phyloP scores from a whole-genome alignment of 768 basidiomycete genomes.

The Naganishia friedmannii region DNA sequence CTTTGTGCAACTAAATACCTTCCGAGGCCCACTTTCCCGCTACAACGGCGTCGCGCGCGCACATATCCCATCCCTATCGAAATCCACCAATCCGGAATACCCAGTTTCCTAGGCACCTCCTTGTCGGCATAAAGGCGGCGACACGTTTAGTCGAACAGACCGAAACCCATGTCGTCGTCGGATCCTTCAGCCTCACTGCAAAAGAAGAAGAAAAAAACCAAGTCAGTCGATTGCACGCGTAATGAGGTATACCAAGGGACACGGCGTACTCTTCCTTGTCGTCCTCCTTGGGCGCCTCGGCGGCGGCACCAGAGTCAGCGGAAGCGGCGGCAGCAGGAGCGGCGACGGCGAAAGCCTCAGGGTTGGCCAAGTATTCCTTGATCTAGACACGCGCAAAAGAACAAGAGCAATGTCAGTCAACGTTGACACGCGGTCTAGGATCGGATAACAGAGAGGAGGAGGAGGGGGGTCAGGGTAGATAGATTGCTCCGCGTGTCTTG shows the following conservation, averaged over 20 bases:
- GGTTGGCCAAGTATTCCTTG: conserved; percentile 96
- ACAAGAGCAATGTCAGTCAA: conserved; percentile 38
- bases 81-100: too few relatives aligned
- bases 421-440: conserved; percentile 19
- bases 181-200: conserved; percentile 54
- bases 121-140: not conserved
- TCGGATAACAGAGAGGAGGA: conserved; percentile 30
- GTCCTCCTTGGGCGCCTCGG: conserved; percentile 64
- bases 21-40: too few relatives aligned
- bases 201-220: not conserved
- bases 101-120: not conserved
- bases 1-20: too few relatives aligned
- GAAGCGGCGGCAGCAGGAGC: conserved; percentile 62
- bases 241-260: not conserved
- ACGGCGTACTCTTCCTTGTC: conserved; percentile 26
- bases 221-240: not conserved
- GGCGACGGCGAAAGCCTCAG: conserved; percentile 89
- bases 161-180: conserved; percentile 51
- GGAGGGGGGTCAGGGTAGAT: conserved; percentile 42
- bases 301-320: conserved; percentile 54
- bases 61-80: too few relatives aligned
- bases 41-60: too few relatives aligned
- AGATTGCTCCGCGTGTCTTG: conserved; percentile 27
- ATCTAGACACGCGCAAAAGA: conserved; percentile 56
- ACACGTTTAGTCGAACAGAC: conserved; percentile 53